Evolutionary conservation across 805 yeast genomes (phyloP), one percentile per base, ranked within the genome.

Genomic region (Barnettozyma wickerhamii): DNA sequence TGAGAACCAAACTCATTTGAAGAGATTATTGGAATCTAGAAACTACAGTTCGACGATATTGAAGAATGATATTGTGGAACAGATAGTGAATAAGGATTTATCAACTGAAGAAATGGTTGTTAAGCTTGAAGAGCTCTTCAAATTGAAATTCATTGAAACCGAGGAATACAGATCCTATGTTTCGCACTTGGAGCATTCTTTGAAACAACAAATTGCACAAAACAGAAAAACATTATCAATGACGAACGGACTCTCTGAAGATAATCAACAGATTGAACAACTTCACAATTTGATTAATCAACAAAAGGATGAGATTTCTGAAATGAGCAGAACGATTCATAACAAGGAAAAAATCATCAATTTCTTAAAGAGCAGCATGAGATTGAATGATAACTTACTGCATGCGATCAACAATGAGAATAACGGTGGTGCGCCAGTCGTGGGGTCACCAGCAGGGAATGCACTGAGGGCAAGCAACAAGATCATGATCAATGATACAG

Each of bases 311-410:
- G 91, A 84, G 52, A 75, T 89, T 12, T 51, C 63, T 35, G 87
- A 80, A 37, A 65, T 90, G 49, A 72, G 74, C 51, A 81, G 77
- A 37, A 69, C 74, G 33, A 53, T 85, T 29, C 71, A 74, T 34
- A 85, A 84, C 47, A 89, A 88, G 59, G 95, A 88, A 50, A 79
- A 80, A 34, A 81, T 89, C 48, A 84, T 89, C 43, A 77, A 74
- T 45, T 88, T 91, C 2, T 64, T 88, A 41, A 77, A 81, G 27
- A 77, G 83, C 34, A 76, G 86, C 3, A 71, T 77, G 27, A 72
- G 79, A 51, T 70, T 83, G 26, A 71, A 90, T 26, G 77, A 63
- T 18, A 49, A 60, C 21, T 45, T 56, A 28, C 45, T 47, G 10
- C 43, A 38, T 17, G 51, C 58, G 0, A 53, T 56, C 12, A 47